Base-by-base conservation (phyloP, 306 rosid species). In the Leucaena leucocephala region DNA sequence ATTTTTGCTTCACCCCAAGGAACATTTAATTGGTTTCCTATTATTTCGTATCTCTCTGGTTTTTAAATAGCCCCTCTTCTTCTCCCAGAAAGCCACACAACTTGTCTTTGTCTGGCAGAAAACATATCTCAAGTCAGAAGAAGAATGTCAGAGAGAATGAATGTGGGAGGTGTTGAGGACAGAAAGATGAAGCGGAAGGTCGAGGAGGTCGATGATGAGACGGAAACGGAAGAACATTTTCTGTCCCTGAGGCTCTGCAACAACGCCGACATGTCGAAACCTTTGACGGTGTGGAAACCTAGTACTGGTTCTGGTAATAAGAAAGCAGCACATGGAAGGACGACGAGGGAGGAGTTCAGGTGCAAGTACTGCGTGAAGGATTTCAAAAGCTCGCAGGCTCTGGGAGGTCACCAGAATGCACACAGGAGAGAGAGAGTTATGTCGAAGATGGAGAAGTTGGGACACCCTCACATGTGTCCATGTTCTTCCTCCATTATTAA, bases 361-460 rank as follows among this genome's bases (percentile, higher is more conserved):
- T 68, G 72, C 72, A 68, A 2, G 6, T 68, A 19, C 27, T 68
- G 72, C 72, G 2, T 13, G 17, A 68, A 68, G 52, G 42, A 68
- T 52, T 68, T 68, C 27, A 40, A 6, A 22, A 68, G 52, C 72
- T 68, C 72, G 14, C 72, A 68, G 9, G 72, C 72, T 8, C 50
- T 68, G 14, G 72, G 72, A 4, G 72, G 72, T 12, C 72, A 68
- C 52, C 72, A 68, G 35, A 68, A 68, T 42, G 72, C 72, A 2
- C 72, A 68, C 9, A 68, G 52, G 72, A 40, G 36, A 5, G 72
- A 68, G 36, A 68, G 72, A 13, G 72, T 68, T 14, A 21, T 68
- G 2, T 40, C 8, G 17, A 68, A 11, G 52, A 68, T 68, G 72
- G 72, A 68, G 52, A 68, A 19, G 49, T 33, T 61, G 5, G 67